Percentiles rank a stretch among this genome's conserved stretches.
phyloP scores from a whole-genome alignment of 129 eudicot genomes.

The Artemisia argyi region DNA sequence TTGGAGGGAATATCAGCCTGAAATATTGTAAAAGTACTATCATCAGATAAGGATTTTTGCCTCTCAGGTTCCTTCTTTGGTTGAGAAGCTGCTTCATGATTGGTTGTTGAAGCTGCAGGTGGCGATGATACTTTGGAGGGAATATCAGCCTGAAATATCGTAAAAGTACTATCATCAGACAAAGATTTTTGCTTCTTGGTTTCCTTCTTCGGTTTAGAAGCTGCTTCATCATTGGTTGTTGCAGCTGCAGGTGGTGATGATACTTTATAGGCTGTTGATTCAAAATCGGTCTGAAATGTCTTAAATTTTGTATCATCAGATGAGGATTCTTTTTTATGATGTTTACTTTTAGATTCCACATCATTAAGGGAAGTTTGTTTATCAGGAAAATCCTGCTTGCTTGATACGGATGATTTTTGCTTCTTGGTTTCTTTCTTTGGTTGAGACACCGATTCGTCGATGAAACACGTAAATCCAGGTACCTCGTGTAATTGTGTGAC shows the following conservation, averaged over 20 bases:
- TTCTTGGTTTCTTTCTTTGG: constrained; percentile 42
- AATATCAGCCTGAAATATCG: no score
- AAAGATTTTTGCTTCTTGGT: constrained; percentile 10
- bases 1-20: no score
- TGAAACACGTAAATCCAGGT: constrained; percentile 72
- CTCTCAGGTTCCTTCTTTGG: constrained; percentile 38
- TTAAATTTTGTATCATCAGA: constrained; percentile 35
- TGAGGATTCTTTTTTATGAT: constrained; percentile 33
- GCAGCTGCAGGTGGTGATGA: constrained; percentile 15
- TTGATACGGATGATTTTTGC: constrained; percentile 25
- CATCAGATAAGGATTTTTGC: constrained; percentile 28
- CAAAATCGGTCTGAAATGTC: constrained; percentile 23
- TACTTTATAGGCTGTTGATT: constrained; percentile 38
- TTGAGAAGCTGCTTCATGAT: constrained; percentile 32
- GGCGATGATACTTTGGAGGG: constrained; percentile 5
- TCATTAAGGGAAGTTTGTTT: constrained; percentile 25
- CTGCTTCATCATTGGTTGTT: constrained; percentile 6
- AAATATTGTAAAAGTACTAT: no score
- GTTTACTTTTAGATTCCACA: constrained; percentile 34
- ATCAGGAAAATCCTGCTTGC: constrained; percentile 24
- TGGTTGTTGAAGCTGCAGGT: constrained; percentile 1
- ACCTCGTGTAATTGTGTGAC: constrained; percentile 67
- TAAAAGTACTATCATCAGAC: no score
- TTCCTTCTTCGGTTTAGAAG: constrained; percentile 18
- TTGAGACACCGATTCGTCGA: constrained; percentile 52